Evolutionary conservation across 2,329 filamentous ascomycete genomes (phyloP).

Genomic region (Aspergillus pseudoglaucus): DNA sequence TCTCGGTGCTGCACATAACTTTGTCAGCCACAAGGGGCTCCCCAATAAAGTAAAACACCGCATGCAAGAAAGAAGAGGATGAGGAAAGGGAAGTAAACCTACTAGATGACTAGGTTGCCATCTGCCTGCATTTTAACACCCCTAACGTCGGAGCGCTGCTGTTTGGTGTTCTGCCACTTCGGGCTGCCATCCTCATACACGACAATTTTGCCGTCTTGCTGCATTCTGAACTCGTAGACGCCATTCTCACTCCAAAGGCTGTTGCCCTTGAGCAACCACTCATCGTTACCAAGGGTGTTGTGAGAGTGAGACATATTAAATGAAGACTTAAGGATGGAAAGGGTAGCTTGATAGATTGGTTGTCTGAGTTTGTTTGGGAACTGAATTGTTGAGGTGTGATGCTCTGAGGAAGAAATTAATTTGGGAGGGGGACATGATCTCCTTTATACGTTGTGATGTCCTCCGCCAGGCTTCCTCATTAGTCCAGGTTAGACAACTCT

Average conservation of each 20-base stretch:
- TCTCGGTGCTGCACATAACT: background rate
- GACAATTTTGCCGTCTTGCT: background rate
- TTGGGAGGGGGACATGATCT: background rate
- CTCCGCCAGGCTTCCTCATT: background rate
- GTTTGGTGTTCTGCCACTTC: background rate
- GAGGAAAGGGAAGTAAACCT: background rate
- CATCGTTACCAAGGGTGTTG: conserved; percentile 1
- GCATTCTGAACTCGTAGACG: conserved; percentile 1
- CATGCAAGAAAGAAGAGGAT: background rate
- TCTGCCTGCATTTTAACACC: background rate
- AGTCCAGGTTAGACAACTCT: background rate
- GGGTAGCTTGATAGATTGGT: background rate
- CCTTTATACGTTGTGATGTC: background rate
- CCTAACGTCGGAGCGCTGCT: background rate
- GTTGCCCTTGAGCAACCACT: background rate
- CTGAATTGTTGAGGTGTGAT: background rate
- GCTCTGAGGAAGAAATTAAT: background rate
- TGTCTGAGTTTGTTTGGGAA: conserved; percentile 1
- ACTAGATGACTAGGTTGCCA: conserved; percentile 1
- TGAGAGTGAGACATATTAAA: background rate
- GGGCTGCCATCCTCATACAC: background rate
- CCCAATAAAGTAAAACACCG: background rate
- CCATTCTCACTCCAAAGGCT: conserved; percentile 1
- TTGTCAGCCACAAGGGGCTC: background rate
- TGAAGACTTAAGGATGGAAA: background rate